Base-by-base conservation (phyloP, 495 filamentous ascomycete species). In the Penicillium goetzii region DNA sequence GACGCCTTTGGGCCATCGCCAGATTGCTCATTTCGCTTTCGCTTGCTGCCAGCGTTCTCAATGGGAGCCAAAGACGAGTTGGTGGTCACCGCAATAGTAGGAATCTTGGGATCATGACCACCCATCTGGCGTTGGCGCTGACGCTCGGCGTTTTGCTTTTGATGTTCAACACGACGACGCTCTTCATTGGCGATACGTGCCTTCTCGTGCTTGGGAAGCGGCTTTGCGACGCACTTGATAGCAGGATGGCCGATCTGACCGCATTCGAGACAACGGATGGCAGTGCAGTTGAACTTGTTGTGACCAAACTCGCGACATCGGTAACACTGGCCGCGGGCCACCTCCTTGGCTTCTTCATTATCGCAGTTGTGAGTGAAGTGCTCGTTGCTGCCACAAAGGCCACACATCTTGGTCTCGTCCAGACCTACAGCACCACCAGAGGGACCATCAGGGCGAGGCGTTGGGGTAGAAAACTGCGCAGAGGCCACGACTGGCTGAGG, bases 361-460 rank as follows among this genome's bases (percentile, higher is more conserved):
- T 84, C 81, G 54, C 83, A 85, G 25, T 78, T 73, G 41, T 72
- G 69, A 1, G 80, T 81, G 58, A 78, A 78, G 62, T 85, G 83
- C 14, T 69, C 63, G 56, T 69, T 75, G 58, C 81, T 83, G 52
- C 83, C 83, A 66, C 83, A 85, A 2, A 73, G 61, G 0, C 71
- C 74, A 71, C 83, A 85, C 53, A 67, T 74, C 47, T 68, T 73
- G 2, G 68, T 77, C 9, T 74, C 69, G 50, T 85, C 81, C 19
- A 85, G 60, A 5, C 80, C 80, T 59, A 74, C 78, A 8, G 15
- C 28, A n/a, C 82, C 82, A 32, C 82, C 82, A 21, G 82, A 80
- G 2, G 81, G 79, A 0, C 74, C 76, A 41, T 76, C 74, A 0
- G 69, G 68, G n/a, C 58, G 52, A 10, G 69, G 34, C 0, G 63